A percentile compares a stretch with the other conserved stretches of the same genome.
These are phyloP conservation scores for Claviceps purpurea DNA, from an alignment of 2,329 filamentous ascomycete species.

Conservation along the genomic window DNA sequence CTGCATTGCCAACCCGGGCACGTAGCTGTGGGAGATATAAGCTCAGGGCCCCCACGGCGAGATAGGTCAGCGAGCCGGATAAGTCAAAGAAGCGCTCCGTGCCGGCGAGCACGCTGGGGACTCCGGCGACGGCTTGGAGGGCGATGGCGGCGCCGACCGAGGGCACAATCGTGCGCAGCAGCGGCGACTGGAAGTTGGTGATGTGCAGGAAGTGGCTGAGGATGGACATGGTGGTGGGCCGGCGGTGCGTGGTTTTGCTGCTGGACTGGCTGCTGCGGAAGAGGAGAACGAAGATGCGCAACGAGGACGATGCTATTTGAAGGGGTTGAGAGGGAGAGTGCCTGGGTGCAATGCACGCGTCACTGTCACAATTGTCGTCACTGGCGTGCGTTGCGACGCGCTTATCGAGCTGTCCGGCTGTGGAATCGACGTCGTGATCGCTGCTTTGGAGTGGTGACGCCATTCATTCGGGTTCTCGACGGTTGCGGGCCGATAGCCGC, in stretches of 20 bases:
- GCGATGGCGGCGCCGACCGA: conserved; percentile 48
- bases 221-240: conserved; percentile 19
- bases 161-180: conserved; percentile 49
- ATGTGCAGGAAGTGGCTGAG: conserved; percentile 37
- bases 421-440: neutral
- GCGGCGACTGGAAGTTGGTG: conserved; percentile 47
- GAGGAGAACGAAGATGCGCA: too few species aligned
- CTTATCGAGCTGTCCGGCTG: neutral
- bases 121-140: conserved; percentile 46
- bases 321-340: too few species aligned
- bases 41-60: conserved; percentile 48
- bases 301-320: too few species aligned
- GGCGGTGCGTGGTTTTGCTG: neutral
- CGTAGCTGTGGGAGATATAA: conserved; percentile 47
- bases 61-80: conserved; percentile 52
- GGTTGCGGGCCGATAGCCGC: neutral
- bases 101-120: conserved; percentile 46
- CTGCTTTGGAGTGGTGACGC: conserved; percentile 1
- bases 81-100: conserved; percentile 57
- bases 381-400: neutral
- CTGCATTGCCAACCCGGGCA: conserved; percentile 30
- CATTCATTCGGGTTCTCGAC: neutral
- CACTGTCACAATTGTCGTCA: neutral
- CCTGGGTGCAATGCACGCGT: neutral
- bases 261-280: neutral